Evolutionary conservation across 2,329 filamentous ascomycete species (phyloP), one percentile per base, ranked within the genome.

Genomic region (Samsoniella hepiali): DNA sequence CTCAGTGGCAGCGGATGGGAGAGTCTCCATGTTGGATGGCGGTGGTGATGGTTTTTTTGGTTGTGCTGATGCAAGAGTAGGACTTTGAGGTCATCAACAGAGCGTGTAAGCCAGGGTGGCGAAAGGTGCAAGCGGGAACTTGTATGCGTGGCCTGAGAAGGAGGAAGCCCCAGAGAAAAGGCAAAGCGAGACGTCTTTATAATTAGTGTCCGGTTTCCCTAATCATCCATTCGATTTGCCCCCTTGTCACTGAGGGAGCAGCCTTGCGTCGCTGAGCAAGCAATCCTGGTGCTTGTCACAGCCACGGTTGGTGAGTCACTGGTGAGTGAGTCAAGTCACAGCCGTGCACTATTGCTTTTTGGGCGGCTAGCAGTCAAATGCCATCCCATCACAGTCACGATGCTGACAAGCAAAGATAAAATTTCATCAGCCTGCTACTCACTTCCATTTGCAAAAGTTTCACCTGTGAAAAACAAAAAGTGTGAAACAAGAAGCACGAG

Each of bases 271-370:
- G 58, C 47, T 60, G 34, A 51, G 27, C 34, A 51, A 60, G 27
- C 58, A 60, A 11, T 36, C 27, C 8, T 15, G 44, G 31, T 45
- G 40, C 17, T 53, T 60, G 27, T 29, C 38, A 36, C 58, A 53
- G 45, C 47, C 34, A 13, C 31, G 17, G 8, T 10, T 13, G 42
- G 11, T 60, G 47, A 60, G 47, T 60, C 47, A 60, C 58, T 27
- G 22, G 36, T 2, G 9, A 31, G 47, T 60, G 58, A 53, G 47
- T 53, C 36, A 60, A 60, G 17, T 60, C 47, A 36, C 22, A 45
- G 15, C 36, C 38, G 17, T n/a, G 56, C 31, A 29, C 44, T 29
- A 58, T 58, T 58, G 22, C 44, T 11, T 49, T 58, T 58, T 58
- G 7, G 47, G 47, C 36, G n/a, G 34, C 53, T 17, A 22, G 17